Evolutionary conservation across 2,329 filamentous ascomycete species (phyloP).

Genomic region (Colletotrichum simmondsii): DNA sequence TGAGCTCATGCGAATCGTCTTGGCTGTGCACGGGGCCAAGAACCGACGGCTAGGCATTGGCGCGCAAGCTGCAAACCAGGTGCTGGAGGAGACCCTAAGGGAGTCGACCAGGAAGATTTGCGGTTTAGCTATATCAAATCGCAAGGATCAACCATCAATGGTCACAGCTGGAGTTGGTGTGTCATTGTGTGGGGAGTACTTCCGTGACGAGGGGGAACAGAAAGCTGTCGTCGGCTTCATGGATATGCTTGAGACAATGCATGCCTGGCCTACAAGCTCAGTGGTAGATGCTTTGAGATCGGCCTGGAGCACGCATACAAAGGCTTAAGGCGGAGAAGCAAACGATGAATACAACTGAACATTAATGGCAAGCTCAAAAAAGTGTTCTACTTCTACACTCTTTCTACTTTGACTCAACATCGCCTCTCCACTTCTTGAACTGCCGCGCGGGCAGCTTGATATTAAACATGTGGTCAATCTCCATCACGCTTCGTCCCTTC

Average conservation of each 20-base stretch:
- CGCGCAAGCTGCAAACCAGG: slow-evolving; percentile 43
- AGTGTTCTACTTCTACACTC: no score
- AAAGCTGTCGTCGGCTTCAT: slow-evolving; percentile 59
- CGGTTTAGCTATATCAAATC: slow-evolving; percentile 68
- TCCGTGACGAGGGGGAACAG: slow-evolving; percentile 56
- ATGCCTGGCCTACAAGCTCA: slow-evolving; percentile 62
- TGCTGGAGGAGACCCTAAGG: slow-evolving; percentile 53
- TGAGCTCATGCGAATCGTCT: slow-evolving; percentile 56
- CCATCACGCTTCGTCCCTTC: slow-evolving; percentile 51
- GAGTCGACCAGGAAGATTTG: slow-evolving; percentile 63
- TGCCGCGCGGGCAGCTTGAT: slow-evolving; percentile 63
- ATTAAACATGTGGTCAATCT: slow-evolving; percentile 68
- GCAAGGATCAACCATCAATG: slow-evolving; percentile 64
- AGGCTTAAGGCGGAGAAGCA: not conserved
- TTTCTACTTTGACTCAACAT: not conserved
- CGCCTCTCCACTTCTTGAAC: slow-evolving; percentile 52
- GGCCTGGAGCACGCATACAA: slow-evolving; percentile 55
- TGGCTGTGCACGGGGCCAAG: slow-evolving; percentile 66
- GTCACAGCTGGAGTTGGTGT: slow-evolving; percentile 67
- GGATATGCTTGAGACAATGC: slow-evolving; percentile 55
- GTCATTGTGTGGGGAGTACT: slow-evolving; percentile 58
- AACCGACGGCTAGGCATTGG: slow-evolving; percentile 48
- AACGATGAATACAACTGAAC: not conserved
- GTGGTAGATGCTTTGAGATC: slow-evolving; percentile 57
- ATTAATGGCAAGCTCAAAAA: no score